Base-by-base conservation (phyloP, 176 grass and related monocot genomes). In the Hsuehochloa calcarea region DNA sequence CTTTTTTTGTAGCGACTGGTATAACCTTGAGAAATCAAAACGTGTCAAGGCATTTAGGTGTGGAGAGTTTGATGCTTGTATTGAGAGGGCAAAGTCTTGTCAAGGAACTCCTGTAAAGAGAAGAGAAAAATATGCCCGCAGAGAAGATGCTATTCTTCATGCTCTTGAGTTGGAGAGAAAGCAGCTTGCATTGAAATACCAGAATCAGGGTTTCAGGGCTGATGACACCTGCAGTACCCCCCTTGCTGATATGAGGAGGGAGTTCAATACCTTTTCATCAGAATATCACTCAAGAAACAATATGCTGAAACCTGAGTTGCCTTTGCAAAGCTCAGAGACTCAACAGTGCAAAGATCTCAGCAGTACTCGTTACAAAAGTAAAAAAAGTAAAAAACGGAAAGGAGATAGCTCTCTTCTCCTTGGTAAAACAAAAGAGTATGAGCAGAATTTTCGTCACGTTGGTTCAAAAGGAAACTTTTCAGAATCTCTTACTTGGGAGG, bases 51-150 rank as follows among this genome's bases (percentile, higher is more conserved):
- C 91, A 64, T 95, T 95, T 77, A 87, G 93, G 38, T 95, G 93
- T 62, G 93, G 93, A 68, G 93, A 95, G 75, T 95, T 95, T 85
- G 93, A 95, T 87, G 93, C 93, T 82, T 95, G 93, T 90, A 95
- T 95, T 82, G 93, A 95, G 72, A 90, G 74, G 81, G 93, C 93
- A 34, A 89, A 91, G 81, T 77, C 90, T 65, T 87, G 86, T 49
- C 80, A 89, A 87, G 84, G 92, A 15, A 87, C 86, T 75, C 93
- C 93, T 72, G 88, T 92, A 72, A 95, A 92, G 86, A 91, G 88
- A 91, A 87, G 93, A 79, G 93, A 95, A 85, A 95, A 95, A 81
- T 95, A 95, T 85, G 93, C 93, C 65, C 85, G 93, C 37, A 87
- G 93, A 85, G 93, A 95, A 73, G 93, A 95, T 76, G 93, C 93